Evolutionary conservation across 148 eudicot genomes (phyloP).

Genomic region (Oxyria digyna): DNA sequence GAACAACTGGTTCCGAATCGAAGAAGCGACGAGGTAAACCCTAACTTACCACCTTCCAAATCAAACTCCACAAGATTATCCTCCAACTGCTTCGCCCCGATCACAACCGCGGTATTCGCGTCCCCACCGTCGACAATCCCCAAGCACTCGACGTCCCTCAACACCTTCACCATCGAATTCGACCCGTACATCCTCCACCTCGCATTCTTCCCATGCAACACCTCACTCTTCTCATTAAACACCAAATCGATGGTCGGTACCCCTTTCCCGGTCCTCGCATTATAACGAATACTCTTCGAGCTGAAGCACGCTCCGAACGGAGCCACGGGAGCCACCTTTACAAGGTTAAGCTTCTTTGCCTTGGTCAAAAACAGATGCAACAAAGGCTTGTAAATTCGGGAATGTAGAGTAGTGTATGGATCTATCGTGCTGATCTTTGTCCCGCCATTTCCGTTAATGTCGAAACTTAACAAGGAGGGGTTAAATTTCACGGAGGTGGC

Average conservation of each 20-base stretch:
- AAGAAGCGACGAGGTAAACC: conserved; percentile 33
- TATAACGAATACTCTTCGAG: conserved; percentile 15
- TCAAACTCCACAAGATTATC: conserved; percentile 43
- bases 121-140: conserved; percentile 15
- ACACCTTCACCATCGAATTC: conserved; percentile 36
- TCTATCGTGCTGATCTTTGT: conserved; percentile 17
- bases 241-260: conserved; percentile 25
- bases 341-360: conserved; percentile 16
- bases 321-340: conserved; percentile 16
- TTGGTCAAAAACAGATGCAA: conserved; percentile 14
- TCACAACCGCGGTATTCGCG: conserved; percentile 4
- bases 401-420: conserved; percentile 25
- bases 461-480: background rate
- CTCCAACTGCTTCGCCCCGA: conserved; percentile 45
- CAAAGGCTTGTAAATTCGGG: conserved; percentile 21
- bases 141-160: conserved; percentile 22
- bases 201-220: conserved; percentile 9
- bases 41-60: conserved; percentile 24
- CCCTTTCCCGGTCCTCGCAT: conserved; percentile 12
- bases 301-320: conserved; percentile 30
- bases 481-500: background rate
- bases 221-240: conserved; percentile 16
- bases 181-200: conserved; percentile 36
- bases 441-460: background rate
- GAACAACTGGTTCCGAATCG: conserved; percentile 20